Percentiles rank a stretch among this genome's conserved stretches.
phyloP scores from a whole-genome alignment of 164 flowering plant species.

The Berberis vulgaris region DNA sequence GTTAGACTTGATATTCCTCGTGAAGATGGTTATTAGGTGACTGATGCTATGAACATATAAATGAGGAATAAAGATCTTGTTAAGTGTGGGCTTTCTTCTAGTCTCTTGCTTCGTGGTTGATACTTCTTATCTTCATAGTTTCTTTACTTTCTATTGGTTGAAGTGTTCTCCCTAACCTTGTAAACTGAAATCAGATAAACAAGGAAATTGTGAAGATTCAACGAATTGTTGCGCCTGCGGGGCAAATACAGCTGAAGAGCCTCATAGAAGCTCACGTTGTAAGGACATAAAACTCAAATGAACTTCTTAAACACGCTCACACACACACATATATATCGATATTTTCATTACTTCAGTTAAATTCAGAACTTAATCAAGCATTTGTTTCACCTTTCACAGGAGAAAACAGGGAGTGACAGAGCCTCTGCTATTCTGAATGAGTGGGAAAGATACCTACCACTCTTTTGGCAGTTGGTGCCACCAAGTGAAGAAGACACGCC shows the following conservation, averaged over 20 bases:
- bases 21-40: no score
- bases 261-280: slow-evolving; percentile 95
- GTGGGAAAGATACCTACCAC: slow-evolving; percentile 81
- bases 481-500: slow-evolving; percentile 99
- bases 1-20: not conserved
- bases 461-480: slow-evolving; percentile 96
- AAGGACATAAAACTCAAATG: slow-evolving; percentile 21
- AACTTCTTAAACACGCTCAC: not conserved
- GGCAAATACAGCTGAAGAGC: slow-evolving; percentile 86
- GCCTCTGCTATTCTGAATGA: slow-evolving; percentile 70
- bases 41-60: not conserved
- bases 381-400: slow-evolving; percentile 35
- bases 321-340: not conserved
- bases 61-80: not conserved
- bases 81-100: not conserved
- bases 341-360: not conserved
- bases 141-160: not conserved
- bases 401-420: slow-evolving; percentile 90
- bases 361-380: not conserved
- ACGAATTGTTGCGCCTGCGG: slow-evolving; percentile 83
- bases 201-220: slow-evolving; percentile 94
- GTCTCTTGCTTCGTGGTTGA: not conserved
- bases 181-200: slow-evolving; percentile 46
- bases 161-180: not conserved
- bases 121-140: not conserved